Percentiles rank a stretch among this genome's conserved stretches.
Conservation (phyloP, 495 filamentous ascomycete species). For the Trichoderma reesei region DNA sequence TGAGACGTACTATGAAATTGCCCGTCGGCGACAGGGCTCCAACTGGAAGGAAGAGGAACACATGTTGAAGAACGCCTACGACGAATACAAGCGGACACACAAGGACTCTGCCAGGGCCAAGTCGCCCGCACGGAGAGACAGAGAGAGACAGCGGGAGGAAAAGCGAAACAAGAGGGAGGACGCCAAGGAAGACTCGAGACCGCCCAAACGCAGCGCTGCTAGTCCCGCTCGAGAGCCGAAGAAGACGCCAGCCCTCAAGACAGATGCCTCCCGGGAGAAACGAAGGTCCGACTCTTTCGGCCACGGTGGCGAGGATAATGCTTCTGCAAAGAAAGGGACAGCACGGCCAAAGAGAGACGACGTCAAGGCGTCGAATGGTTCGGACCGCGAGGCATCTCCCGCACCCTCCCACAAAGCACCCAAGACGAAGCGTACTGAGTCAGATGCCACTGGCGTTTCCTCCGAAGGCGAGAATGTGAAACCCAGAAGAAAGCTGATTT, state of each 20-base stretch:
- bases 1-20: constrained; percentile 74
- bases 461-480: constrained; percentile 46
- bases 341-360: constrained; percentile 41
- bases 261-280: constrained; percentile 34
- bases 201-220: constrained; percentile 39
- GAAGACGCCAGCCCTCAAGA: constrained; percentile 26
- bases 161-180: constrained; percentile 40
- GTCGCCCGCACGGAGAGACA: constrained; percentile 41
- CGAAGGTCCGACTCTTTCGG: constrained; percentile 28
- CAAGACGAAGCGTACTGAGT: constrained; percentile 38
- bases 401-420: constrained; percentile 27
- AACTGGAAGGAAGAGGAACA: constrained; percentile 83
- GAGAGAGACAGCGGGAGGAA: constrained; percentile 45
- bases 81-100: constrained; percentile 46
- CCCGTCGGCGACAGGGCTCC: constrained; percentile 68
- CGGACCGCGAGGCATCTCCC: constrained; percentile 45
- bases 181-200: constrained; percentile 28
- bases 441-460: constrained; percentile 35
- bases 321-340: constrained; percentile 37
- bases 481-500: constrained; percentile 50
- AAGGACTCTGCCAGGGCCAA: constrained; percentile 33
- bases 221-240: constrained; percentile 35
- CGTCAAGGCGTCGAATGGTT: constrained; percentile 32
- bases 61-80: constrained; percentile 70
- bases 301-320: constrained; percentile 30